These are phyloP conservation scores for Ophiocordyceps camponoti-floridani DNA, from an alignment of 2,329 filamentous ascomycete species.

Conservation along the genomic window DNA sequence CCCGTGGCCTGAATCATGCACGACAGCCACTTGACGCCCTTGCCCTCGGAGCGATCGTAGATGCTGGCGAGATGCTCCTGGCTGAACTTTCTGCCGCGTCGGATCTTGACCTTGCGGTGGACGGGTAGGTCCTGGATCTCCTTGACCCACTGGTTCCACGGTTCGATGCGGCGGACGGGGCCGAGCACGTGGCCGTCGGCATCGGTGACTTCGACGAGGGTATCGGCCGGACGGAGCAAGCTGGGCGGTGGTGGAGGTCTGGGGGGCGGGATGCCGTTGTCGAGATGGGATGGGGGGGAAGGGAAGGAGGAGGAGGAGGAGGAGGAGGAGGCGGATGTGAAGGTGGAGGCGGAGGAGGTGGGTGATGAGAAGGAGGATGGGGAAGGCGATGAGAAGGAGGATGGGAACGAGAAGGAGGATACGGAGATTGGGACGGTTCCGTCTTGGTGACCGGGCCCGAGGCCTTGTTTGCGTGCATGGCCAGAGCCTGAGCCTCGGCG, in stretches of 20 bases:
- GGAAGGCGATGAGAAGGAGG: too few relatives aligned
- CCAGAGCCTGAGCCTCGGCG: neutral
- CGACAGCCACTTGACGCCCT: slow-evolving; percentile 26
- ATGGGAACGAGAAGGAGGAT: neutral
- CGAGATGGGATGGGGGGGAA: too few relatives aligned
- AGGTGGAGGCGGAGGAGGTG: too few relatives aligned
- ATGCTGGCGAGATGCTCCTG: slow-evolving; percentile 19
- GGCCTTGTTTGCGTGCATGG: too few relatives aligned
- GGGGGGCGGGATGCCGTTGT: too few relatives aligned
- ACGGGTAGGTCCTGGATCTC: slow-evolving; percentile 19
- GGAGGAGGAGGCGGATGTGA: too few relatives aligned
- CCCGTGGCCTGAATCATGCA: slow-evolving; percentile 33
- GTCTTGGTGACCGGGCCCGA: neutral
- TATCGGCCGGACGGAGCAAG: slow-evolving; percentile 1
- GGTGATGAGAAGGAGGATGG: too few relatives aligned
- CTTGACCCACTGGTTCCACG: slow-evolving; percentile 21
- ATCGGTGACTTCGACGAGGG: slow-evolving; percentile 18
- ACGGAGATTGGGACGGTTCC: neutral
- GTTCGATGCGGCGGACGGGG: slow-evolving; percentile 15
- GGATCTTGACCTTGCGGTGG: slow-evolving; percentile 21
- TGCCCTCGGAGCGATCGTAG: slow-evolving; percentile 21
- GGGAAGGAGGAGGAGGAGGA: too few relatives aligned
- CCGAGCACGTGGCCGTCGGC: slow-evolving; percentile 20
- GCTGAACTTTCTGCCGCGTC: slow-evolving; percentile 22
- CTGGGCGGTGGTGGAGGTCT: neutral